Percentiles rank a stretch among this genome's conserved stretches.
Evolutionary conservation across 148 eudicot genomes (phyloP).

Genomic region (Amaranthus hypochondriacus): DNA sequence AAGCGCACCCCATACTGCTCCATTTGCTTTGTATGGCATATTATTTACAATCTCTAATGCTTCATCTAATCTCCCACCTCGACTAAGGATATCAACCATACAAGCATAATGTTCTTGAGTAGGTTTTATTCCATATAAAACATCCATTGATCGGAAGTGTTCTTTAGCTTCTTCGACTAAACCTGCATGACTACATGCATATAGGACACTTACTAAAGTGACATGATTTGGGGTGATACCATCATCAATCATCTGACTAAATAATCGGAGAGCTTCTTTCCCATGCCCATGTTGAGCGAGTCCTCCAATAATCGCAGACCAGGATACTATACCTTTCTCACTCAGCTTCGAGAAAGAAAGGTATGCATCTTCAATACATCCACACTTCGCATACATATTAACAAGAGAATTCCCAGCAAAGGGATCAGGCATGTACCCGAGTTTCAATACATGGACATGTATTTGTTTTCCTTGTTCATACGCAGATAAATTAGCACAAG

Average conservation of each 20-base stretch:
- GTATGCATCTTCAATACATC: constrained; percentile 58
- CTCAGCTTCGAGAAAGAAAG: constrained; percentile 44
- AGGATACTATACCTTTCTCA: constrained; percentile 57
- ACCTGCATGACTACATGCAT: constrained; percentile 72
- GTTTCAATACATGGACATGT: constrained; percentile 54
- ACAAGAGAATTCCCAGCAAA: constrained; percentile 74
- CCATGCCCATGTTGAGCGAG: constrained; percentile 79
- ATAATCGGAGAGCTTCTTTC: constrained; percentile 50
- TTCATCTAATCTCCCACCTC: constrained; percentile 53
- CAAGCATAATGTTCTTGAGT: constrained; percentile 68
- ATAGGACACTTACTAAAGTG: constrained; percentile 61
- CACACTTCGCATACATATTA: constrained; percentile 79
- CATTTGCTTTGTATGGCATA: constrained; percentile 73
- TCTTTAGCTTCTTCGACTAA: constrained; percentile 49
- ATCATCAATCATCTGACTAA: constrained; percentile 45
- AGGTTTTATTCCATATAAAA: constrained; percentile 43
- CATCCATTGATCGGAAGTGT: constrained; percentile 52
- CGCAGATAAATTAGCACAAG: constrained; percentile 65
- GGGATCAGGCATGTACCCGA: constrained; percentile 45
- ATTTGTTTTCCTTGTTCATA: constrained; percentile 76
- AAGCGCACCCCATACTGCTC: constrained; percentile 64
- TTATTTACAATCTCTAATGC: constrained; percentile 45
- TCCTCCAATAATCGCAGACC: constrained; percentile 79
- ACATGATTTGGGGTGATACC: constrained; percentile 59
- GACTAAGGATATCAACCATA: constrained; percentile 71